Evolutionary conservation across 805 yeast species (phyloP).

Genomic region (Spathaspora arborariae): DNA sequence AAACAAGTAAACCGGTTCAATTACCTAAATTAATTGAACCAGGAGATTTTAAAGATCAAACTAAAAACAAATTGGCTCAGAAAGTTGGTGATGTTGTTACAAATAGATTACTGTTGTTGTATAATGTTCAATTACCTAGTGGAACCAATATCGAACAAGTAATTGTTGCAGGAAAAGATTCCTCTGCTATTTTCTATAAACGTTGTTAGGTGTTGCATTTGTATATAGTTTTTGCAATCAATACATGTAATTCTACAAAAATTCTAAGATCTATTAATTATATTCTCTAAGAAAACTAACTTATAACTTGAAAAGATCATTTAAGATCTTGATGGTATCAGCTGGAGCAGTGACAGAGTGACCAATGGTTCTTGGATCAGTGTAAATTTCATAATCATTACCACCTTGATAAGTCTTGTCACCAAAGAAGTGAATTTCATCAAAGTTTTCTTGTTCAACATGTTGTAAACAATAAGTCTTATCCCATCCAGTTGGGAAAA

Average conservation of each 20-base stretch:
- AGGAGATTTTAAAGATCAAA: constrained; percentile 16
- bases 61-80: constrained; percentile 13
- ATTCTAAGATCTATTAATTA: background rate
- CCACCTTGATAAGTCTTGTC: constrained; percentile 98
- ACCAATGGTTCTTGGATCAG: constrained; percentile 90
- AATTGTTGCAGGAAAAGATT: constrained; percentile 56
- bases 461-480: constrained; percentile 97
- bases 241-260: background rate
- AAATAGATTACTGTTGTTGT: constrained; percentile 46
- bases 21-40: constrained; percentile 63
- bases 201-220: constrained; percentile 11
- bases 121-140: constrained; percentile 13
- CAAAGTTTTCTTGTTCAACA: constrained; percentile 79
- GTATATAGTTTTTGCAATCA: background rate
- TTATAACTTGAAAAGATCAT: constrained; percentile 64
- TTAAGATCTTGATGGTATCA: constrained; percentile 83
- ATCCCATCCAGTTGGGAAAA: constrained; percentile 99
- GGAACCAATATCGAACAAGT: constrained; percentile 43
- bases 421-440: constrained; percentile 94
- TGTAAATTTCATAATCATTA: constrained; percentile 96
- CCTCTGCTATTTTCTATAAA: constrained; percentile 62
- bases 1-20: constrained; percentile 49
- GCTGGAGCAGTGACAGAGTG: constrained; percentile 88
- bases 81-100: constrained; percentile 27
- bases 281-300: background rate